phyloP scores from a whole-genome alignment of 1,284 basidiomycete genomes.

The Leccinum subfulvum region DNA sequence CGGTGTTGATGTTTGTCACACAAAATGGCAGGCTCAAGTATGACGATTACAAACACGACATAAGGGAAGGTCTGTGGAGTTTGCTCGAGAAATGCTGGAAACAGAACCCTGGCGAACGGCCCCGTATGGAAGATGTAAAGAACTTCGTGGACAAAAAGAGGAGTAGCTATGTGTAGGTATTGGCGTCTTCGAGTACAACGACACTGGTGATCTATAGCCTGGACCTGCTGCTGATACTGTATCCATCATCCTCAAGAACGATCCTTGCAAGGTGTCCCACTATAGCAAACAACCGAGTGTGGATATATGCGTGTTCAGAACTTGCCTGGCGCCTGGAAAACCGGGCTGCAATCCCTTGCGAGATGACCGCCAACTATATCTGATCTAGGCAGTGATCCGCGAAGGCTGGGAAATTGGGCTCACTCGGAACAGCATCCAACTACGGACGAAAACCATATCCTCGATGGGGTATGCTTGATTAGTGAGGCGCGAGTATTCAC shows the following conservation, averaged over 20 bases:
- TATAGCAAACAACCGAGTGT: conserved; percentile 58
- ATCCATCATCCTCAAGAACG: conserved; percentile 55
- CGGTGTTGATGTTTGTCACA: conserved; percentile 21
- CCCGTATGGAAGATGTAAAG: conserved; percentile 14
- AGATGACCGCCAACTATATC: conserved; percentile 75
- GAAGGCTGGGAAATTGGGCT: conserved; percentile 27
- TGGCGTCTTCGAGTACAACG: neutral
- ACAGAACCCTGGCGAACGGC: conserved; percentile 12
- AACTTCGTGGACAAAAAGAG: conserved; percentile 21
- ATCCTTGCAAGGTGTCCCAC: conserved; percentile 63
- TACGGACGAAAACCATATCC: conserved; percentile 76
- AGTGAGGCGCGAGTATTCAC: conserved; percentile 67
- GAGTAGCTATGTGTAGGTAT: conserved; percentile 11
- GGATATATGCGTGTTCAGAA: conserved; percentile 68
- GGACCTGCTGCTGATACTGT: conserved; percentile 33
- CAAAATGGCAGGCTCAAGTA: conserved; percentile 17
- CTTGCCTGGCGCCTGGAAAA: conserved; percentile 83
- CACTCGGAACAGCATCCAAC: conserved; percentile 88
- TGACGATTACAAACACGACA: conserved; percentile 22
- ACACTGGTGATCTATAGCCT: conserved; percentile 35
- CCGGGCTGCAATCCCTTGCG: conserved; percentile 92
- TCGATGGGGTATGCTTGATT: conserved; percentile 67
- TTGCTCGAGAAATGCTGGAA: conserved; percentile 25
- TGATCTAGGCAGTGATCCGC: neutral
- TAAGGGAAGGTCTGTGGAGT: conserved; percentile 21